Evolutionary conservation across 306 rosid species (phyloP).

Genomic region (Vigna nakashimae): DNA sequence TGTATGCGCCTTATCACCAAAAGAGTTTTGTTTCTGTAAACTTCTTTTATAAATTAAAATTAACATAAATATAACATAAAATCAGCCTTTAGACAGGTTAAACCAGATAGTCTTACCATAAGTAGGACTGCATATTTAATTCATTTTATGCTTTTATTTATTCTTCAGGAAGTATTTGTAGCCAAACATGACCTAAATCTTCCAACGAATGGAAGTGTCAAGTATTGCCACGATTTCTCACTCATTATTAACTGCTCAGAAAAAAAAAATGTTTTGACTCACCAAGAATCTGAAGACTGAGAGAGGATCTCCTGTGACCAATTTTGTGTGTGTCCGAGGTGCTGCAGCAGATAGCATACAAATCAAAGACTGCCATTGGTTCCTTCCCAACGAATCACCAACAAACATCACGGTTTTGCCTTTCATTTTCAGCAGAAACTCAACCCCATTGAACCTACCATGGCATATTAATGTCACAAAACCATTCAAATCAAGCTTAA

Average conservation of each 20-base stretch:
- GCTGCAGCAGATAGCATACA: constrained; percentile 69
- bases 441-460: constrained; percentile 79
- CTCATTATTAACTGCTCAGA: neutral
- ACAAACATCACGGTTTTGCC: constrained; percentile 83
- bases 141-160: neutral
- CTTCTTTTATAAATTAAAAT: neutral
- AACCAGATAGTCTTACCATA: neutral
- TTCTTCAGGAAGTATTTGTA: neutral
- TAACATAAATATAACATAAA: neutral
- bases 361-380: constrained; percentile 87
- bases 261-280: constrained; percentile 22
- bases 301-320: constrained; percentile 74
- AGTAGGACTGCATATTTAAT: neutral
- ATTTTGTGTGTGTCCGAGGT: constrained; percentile 61
- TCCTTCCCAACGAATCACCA: constrained; percentile 84
- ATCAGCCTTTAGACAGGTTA: neutral
- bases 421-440: constrained; percentile 70
- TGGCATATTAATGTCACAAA: constrained; percentile 48
- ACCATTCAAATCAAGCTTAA: constrained; percentile 32
- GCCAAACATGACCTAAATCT: neutral
- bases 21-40: too few species aligned
- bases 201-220: neutral
- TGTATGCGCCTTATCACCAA: neutral
- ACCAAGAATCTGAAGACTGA: constrained; percentile 82
- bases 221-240: neutral